These are phyloP conservation scores for Mycena polygramma DNA, from an alignment of 768 basidiomycete species.

Conservation along the genomic window DNA sequence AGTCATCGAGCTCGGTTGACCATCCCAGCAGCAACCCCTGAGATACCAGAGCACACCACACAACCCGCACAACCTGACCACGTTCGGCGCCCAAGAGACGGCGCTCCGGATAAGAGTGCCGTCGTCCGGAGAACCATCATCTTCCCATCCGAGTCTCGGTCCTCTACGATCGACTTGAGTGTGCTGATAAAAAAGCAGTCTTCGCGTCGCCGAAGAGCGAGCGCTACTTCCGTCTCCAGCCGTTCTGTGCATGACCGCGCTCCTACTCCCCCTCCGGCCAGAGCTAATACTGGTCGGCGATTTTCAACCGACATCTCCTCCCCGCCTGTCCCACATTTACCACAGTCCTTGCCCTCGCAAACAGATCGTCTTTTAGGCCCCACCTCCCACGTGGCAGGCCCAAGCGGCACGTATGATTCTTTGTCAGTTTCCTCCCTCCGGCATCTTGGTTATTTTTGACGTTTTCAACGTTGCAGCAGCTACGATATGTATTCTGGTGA, in stretches of 20 bases:
- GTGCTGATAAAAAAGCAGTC: slow-evolving; percentile 69
- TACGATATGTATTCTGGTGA: slow-evolving; percentile 87
- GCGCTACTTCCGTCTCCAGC: slow-evolving; percentile 70
- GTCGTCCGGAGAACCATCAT: slow-evolving; percentile 86
- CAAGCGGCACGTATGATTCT: slow-evolving; percentile 81
- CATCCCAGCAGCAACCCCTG: slow-evolving; percentile 38
- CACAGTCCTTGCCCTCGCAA: slow-evolving; percentile 63
- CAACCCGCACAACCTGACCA: slow-evolving; percentile 45
- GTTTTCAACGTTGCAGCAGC: slow-evolving; percentile 54
- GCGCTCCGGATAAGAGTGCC: slow-evolving; percentile 56
- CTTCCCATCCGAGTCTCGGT: slow-evolving; percentile 75
- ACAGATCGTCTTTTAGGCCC: slow-evolving; percentile 56
- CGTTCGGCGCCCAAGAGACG: slow-evolving; percentile 57
- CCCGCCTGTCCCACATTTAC: slow-evolving; percentile 78
- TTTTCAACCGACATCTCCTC: slow-evolving; percentile 74
- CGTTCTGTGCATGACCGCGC: slow-evolving; percentile 86
- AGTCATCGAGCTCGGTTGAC: slow-evolving; percentile 29
- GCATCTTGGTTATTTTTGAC: slow-evolving; percentile 36
- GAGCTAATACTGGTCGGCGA: slow-evolving; percentile 63
- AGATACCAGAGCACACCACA: slow-evolving; percentile 16
- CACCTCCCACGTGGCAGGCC: slow-evolving; percentile 52
- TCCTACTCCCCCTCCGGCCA: slow-evolving; percentile 89
- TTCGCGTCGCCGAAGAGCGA: slow-evolving; percentile 71
- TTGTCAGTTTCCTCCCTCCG: slow-evolving; percentile 64
- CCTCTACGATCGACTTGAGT: slow-evolving; percentile 69